Evolutionary conservation across 495 filamentous ascomycete species (phyloP), one percentile per base, ranked within the genome.

Genomic region (Echria macrotheca): DNA sequence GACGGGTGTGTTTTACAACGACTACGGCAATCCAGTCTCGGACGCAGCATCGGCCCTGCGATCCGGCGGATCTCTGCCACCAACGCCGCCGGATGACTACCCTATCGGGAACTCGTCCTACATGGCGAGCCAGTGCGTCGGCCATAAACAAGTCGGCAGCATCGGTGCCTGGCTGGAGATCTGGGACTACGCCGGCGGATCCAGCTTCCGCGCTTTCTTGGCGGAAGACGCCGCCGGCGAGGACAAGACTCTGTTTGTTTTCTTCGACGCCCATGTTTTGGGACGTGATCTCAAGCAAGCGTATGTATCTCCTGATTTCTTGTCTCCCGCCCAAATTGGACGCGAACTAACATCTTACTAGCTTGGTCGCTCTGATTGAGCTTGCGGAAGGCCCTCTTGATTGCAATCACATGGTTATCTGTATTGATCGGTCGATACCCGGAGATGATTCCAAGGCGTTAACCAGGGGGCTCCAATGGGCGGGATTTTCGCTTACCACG

Each of bases 311-410:
- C n/a, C n/a, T n/a, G n/a, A n/a, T n/a, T n/a, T n/a, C n/a, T n/a
- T n/a, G n/a, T n/a, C n/a, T n/a, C n/a, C n/a, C n/a, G n/a, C n/a
- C n/a, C n/a, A n/a, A n/a, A n/a, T n/a, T n/a, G n/a, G 2, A 15
- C 21, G 1, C 12, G 49, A 9, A n/a, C 45, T 57, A 40, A 60
- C 36, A 53, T 60, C 52, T 63, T 12, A 19, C 35, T 50, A 95
- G 90, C 44, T 72, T 96, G 39, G 89, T 96, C 66, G 88, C 89
- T 41, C 74, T 95, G 45, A 93, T 95, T 57, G 91, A 96, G 70
- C 76, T 96, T 32, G 89, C 87, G 53, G 78, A 80, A 40, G 75
- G 81, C 31, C 76, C 75, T 43, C 81, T 95, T 59, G 77, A 67
- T 50, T 94, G 90, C 64, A 78, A 81, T 15, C 79, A 83, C 57